phyloP scores from a whole-genome alignment of 768 basidiomycete genomes.

The Tulasnella sp. region DNA sequence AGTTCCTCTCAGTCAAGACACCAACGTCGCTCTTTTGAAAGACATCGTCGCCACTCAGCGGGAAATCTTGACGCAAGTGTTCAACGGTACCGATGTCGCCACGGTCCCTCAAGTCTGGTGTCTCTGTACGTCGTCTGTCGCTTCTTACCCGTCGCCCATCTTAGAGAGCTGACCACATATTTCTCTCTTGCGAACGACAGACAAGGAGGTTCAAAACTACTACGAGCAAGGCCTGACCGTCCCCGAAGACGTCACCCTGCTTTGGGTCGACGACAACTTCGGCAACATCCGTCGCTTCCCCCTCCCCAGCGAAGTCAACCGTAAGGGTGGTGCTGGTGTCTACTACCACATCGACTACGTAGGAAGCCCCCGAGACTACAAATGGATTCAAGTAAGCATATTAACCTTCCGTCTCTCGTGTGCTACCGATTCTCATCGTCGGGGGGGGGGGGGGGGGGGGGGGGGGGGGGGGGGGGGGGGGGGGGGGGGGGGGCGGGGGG shows the following conservation, averaged over 20 bases:
- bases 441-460: too few species aligned
- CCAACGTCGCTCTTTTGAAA: constrained; percentile 52
- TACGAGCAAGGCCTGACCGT: constrained; percentile 55
- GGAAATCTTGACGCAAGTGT: constrained; percentile 54
- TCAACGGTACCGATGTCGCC: constrained; percentile 40
- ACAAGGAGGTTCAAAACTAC: constrained; percentile 20
- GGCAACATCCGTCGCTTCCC: constrained; percentile 67
- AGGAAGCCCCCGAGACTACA: constrained; percentile 61
- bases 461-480: too few species aligned
- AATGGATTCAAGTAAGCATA: constrained; percentile 58
- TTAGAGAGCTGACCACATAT: constrained; percentile 48
- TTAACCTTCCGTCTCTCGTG: background rate
- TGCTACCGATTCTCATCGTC: too few species aligned
- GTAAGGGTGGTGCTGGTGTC: constrained; percentile 65
- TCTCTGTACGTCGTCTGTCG: constrained; percentile 34
- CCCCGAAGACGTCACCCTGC: constrained; percentile 60
- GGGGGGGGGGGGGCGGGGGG: too few species aligned
- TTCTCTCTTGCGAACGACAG: background rate
- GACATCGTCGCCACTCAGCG: constrained; percentile 60
- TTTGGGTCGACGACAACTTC: constrained; percentile 76
- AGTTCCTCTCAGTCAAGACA: constrained; percentile 54
- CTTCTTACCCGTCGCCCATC: background rate
- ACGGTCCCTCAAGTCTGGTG: constrained; percentile 64
- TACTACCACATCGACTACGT: constrained; percentile 65
- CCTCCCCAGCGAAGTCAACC: constrained; percentile 50